Evolutionary conservation across 352 stramenopile species (phyloP), one percentile per base, ranked within the genome.

Genomic region (Phytophthora tentaculata): DNA sequence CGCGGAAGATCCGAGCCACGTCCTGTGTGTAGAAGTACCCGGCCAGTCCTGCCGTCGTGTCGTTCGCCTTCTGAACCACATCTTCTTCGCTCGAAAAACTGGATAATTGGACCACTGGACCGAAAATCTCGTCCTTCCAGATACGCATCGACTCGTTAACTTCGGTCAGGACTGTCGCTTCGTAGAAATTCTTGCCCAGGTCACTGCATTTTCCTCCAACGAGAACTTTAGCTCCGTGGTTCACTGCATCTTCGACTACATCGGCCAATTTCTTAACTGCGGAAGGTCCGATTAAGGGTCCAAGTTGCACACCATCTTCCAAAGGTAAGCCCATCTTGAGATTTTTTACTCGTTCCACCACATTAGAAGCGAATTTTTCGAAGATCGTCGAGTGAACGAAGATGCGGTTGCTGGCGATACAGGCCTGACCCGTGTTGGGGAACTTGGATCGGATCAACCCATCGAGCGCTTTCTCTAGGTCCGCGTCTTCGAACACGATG

Each of bases 11-110:
- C 23, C 95, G 81, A 29, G 74, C 75, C 26, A 98, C 37, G 64
- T 98, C 82, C 32, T 85, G 76, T 4, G 95, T 98, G 76, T 89
- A 99, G 67, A 98, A 97, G 74, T 99, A 99, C 8, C 88, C 85
- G 0, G 96, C 95, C 13, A 99, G 88, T 7, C 96, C 96, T 2
- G 83, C 73, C 14, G 86, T 71, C 12, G 77, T 94, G 65, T 94
- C 83, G 83, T 99, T 99, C 28, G 97, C 97, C 39, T 96, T 80
- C 20, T 67, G 54, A n/a, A 99, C 50, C 9, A 96, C 97, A 71
- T 99, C 94, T 9, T 97, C 89, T 58, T 99, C 97, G 4, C 78
- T 94, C 22, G 86, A 74, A 83, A 99, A 99, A 26, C 73, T 84
- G 49, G 86, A 89, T 17, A 99, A 77, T 22, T 92, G 77, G 16